Evolutionary conservation across 225 moss, liverwort and hornwort genomes (phyloP), one percentile per base, ranked within the genome.

Genomic region (Ulota crispa): DNA sequence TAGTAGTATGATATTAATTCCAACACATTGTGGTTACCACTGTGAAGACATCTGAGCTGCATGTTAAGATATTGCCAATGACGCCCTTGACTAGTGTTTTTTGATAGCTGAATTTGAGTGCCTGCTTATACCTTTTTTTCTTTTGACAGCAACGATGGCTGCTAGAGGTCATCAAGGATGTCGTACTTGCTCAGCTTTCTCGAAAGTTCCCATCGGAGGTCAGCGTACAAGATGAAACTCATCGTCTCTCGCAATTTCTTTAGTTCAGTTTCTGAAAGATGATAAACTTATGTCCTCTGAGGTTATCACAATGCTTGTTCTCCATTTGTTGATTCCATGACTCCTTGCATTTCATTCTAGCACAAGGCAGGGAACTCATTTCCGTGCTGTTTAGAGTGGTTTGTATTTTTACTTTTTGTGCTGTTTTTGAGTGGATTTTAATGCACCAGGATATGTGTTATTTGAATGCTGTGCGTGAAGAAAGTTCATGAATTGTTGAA

Each of bases 121-220:
- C 73, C 57, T 85, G 21, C 50, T 82, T 47, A 62, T 76, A 42
- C 45, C 56, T 67, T 55, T 64, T 64, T 71, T 23, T 39, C 27
- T 56, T 68, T 76, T 79, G n/a, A 68, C 97, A 97, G 99, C 91
- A 94, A 86, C 85, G 84, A 74, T 86, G 88, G 88, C 81, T 99
- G 41, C 88, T 96, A 77, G 93, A 84, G 83, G 82, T 99, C 71
- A 89, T 99, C 84, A 96, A 93, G 91, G 96, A 95, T 68, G 92
- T 94, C 27, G 92, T 93, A 27, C 85, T 99, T 76, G 89, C 88
- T 81, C 96, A 99, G 73, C 88, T 99, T 55, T 47, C 93, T 4
- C 82, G 87, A 50, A 86, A 95, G 75, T 93, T 91, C 62, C 96
- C 99, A 73, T 91, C 99, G 70, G 88, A 96, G 89, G 97, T 95